Evolutionary conservation across 805 yeast species (phyloP).

Genomic region (Saturnispora galanensis): DNA sequence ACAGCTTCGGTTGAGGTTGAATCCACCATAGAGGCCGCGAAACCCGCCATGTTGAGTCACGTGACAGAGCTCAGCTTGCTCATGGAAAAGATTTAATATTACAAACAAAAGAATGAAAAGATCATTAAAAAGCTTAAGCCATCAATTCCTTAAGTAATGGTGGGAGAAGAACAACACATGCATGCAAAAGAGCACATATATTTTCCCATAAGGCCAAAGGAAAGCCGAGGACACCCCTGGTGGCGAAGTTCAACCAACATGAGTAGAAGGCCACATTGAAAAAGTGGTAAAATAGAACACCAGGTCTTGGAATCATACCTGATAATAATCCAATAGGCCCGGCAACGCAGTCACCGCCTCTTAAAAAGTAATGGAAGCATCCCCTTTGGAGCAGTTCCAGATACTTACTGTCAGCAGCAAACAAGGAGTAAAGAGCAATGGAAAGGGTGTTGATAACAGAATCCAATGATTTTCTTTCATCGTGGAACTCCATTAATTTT

Average conservation of each 20-base stretch:
- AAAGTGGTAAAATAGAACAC: conserved; percentile 71
- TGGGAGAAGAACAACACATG: conserved; percentile 73
- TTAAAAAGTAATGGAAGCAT: conserved; percentile 75
- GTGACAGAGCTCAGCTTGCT: not conserved
- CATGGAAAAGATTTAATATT: not conserved
- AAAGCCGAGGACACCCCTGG: conserved; percentile 54
- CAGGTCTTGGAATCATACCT: conserved; percentile 73
- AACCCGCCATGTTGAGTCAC: no score
- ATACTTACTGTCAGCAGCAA: conserved; percentile 72
- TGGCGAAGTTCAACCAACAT: conserved; percentile 55
- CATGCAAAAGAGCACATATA: conserved; percentile 59
- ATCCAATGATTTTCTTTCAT: conserved; percentile 66
- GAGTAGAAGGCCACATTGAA: conserved; percentile 85
- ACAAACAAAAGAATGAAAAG: not conserved
- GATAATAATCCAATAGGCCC: conserved; percentile 79
- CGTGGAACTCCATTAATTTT: conserved; percentile 59
- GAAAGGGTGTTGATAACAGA: conserved; percentile 85
- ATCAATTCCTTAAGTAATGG: conserved; percentile 32
- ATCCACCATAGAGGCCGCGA: no score
- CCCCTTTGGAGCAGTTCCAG: conserved; percentile 71
- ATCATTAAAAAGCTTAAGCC: not conserved
- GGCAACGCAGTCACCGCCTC: conserved; percentile 71
- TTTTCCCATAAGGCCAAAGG: conserved; percentile 67
- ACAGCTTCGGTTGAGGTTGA: no score
- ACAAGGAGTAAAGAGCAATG: conserved; percentile 78